phyloP scores from a whole-genome alignment of 2,329 filamentous ascomycete species.

The Cercospora zeina region DNA sequence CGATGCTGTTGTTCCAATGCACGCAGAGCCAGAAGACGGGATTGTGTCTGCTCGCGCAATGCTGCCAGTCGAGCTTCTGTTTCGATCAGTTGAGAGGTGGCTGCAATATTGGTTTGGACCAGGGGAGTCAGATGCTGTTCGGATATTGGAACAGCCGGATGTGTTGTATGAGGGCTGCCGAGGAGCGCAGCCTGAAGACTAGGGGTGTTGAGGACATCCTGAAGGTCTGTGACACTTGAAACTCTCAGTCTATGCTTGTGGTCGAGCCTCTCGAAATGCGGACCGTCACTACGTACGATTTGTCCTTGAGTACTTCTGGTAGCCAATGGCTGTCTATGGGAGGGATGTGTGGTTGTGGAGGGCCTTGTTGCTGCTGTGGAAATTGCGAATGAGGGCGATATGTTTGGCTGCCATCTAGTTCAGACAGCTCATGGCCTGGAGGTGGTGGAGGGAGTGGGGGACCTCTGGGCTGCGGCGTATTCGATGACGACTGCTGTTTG shows the following conservation, averaged over 20 bases:
- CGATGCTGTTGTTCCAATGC: constrained; percentile 91
- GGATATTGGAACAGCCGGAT: constrained; percentile 69
- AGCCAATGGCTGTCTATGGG: constrained; percentile 67
- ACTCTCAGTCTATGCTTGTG: constrained; percentile 48
- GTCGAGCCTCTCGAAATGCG: background rate
- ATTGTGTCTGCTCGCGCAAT: constrained; percentile 71
- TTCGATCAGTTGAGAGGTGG: constrained; percentile 60
- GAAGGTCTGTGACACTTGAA: constrained; percentile 67
- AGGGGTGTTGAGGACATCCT: constrained; percentile 65
- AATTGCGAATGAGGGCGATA: constrained; percentile 15
- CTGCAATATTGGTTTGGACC: constrained; percentile 70
- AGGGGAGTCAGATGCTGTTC: constrained; percentile 64
- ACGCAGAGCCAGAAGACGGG: constrained; percentile 77
- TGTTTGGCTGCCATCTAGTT: constrained; percentile 32
- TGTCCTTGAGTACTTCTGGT: constrained; percentile 72
- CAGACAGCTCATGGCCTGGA: constrained; percentile 38
- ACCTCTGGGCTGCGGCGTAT: constrained; percentile 45
- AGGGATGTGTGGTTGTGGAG: constrained; percentile 26
- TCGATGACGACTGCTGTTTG: constrained; percentile 46
- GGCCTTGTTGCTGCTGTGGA: constrained; percentile 22
- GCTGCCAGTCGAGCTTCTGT: constrained; percentile 60
- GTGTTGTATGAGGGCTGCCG: constrained; percentile 64
- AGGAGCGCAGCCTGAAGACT: constrained; percentile 73
- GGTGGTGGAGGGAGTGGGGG: constrained; percentile 51
- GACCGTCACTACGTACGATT: constrained; percentile 62